phyloP scores from a whole-genome alignment of 1,284 basidiomycete species.

The Heterobasidion irregulare region DNA sequence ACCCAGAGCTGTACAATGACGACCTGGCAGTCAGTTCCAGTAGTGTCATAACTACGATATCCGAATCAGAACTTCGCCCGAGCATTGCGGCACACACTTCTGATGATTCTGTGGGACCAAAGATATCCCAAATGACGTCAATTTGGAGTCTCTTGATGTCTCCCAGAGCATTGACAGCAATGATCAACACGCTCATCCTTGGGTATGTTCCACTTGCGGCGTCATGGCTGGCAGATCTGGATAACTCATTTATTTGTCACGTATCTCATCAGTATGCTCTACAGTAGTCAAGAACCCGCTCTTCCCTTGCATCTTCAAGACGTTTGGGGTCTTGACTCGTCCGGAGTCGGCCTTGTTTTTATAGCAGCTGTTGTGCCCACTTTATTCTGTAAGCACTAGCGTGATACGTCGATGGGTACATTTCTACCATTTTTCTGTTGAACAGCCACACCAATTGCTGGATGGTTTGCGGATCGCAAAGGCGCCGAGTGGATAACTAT shows the following conservation, averaged over 20 bases:
- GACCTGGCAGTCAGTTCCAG: background rate
- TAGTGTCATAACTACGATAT: background rate
- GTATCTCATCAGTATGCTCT: conserved; percentile 34
- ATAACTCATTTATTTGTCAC: background rate
- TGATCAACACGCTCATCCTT: background rate
- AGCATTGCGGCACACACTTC: too few species aligned
- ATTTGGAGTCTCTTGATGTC: background rate
- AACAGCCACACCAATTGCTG: conserved; percentile 52
- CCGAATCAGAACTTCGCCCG: too few species aligned
- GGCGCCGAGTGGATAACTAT: conserved; percentile 53
- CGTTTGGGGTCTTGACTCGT: conserved; percentile 50
- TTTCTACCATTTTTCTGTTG: conserved; percentile 4
- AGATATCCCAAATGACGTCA: background rate
- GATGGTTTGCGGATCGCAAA: conserved; percentile 49
- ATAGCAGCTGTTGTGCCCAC: conserved; percentile 65
- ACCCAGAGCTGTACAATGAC: background rate
- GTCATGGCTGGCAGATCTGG: background rate
- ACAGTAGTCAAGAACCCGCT: conserved; percentile 51
- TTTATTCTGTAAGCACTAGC: conserved; percentile 40
- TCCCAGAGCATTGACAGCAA: background rate
- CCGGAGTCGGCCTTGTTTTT: conserved; percentile 63
- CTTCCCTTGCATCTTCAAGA: conserved; percentile 58
- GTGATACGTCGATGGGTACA: background rate
- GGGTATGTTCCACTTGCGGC: background rate
- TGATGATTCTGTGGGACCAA: background rate